Conservation (phyloP, 345 rosid genomes). For the Noccaea bulbosa region DNA sequence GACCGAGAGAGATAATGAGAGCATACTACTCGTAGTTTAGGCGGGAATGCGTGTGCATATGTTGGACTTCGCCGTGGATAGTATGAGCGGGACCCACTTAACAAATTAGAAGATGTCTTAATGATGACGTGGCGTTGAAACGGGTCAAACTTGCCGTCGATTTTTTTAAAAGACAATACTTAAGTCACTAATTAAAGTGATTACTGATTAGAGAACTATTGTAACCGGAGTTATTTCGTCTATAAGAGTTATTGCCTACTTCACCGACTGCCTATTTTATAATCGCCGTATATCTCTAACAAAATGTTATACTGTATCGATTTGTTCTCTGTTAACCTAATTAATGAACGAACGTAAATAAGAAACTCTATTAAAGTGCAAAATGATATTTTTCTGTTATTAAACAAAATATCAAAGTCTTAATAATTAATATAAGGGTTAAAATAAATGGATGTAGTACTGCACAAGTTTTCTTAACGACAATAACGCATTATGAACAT, state of each 20-base stretch:
- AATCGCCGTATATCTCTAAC: not conserved
- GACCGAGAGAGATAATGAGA: conserved; percentile 2
- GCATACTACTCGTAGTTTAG: not conserved
- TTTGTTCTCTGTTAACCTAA: not conserved
- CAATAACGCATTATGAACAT: not conserved
- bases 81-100: not conserved
- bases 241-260: not conserved
- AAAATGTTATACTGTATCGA: not conserved
- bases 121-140: conserved; percentile 20
- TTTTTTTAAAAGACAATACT: not conserved
- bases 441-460: not conserved
- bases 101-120: not conserved
- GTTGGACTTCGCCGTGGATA: not conserved
- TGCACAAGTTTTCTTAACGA: too few relatives aligned
- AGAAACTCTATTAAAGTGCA: not conserved
- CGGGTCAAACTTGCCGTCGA: conserved; percentile 32
- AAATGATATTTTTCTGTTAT: not conserved
- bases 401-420: not conserved
- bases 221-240: not conserved
- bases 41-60: not conserved
- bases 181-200: not conserved
- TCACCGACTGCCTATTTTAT: not conserved
- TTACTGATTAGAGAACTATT: not conserved
- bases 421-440: not conserved
- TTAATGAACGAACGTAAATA: not conserved